Base-by-base conservation (phyloP, 305 asterid species). In the Fraxinus angustifolia region DNA sequence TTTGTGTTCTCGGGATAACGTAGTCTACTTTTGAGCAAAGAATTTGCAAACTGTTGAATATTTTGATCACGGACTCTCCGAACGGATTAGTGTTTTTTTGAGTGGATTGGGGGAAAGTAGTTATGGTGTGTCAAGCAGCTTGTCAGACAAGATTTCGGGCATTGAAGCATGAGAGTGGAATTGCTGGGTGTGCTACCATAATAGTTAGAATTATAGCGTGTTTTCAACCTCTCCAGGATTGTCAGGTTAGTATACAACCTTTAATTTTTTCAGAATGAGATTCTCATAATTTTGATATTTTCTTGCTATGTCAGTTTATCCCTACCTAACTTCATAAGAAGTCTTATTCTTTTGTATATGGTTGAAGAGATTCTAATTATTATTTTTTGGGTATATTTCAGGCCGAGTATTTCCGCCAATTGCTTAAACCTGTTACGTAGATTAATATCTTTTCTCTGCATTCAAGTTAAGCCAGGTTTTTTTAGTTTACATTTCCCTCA, bases 61-160 rank as follows among this genome's bases (percentile, higher is more conserved):
- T 4, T 78, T 62, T 77, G 50, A 40, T 73, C 75, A 73, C 40
- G 65, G 73, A 70, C 62, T 76, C 67, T 78, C 67, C 73, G 82
- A 80, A 82, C 74, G 72, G 71, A 83, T 81, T 58, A 85, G 91
- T 84, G 88, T 75, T 86, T 77, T 34, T 73, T 88, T 77, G 88
- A 87, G 89, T 74, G 35, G 88, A 82, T 79, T 78, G 88, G 88
- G 92, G 91, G 82, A 81, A 33, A 88, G 97, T 92, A 95, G 99
- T 95, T 92, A 95, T 95, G 99, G 99, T 95, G 83, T 77, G 97
- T 93, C 98, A 94, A 91, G 97, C 97, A 88, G 98, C 99, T 79
- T 80, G 97, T 75, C 96, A 95, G 88, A 95, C 99, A 88, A 91
- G 90, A 95, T 95, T 95, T 88, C 94, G 98, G 84, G 96, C 92